A percentile compares a stretch with the other conserved stretches of the same genome.
Evolutionary conservation across 345 rosid genomes (phyloP).

Genomic region (Arabidopsis arenosa): DNA sequence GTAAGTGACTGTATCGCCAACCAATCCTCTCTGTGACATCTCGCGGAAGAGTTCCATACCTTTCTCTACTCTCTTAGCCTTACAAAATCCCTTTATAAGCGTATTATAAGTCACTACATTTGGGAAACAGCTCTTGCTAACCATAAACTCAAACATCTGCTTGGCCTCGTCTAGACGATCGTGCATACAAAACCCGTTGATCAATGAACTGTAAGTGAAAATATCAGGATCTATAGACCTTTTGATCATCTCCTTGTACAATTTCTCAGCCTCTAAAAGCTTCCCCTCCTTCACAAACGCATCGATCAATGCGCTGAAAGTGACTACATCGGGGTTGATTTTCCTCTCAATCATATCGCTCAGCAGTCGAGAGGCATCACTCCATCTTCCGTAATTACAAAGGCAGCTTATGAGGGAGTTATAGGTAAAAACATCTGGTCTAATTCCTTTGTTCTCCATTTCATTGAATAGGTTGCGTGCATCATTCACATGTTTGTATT

Average conservation of each 20-base stretch:
- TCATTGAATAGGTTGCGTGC: not conserved
- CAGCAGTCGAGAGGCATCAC: not conserved
- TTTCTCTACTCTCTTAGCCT: slow-evolving; percentile 28
- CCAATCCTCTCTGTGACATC: slow-evolving; percentile 33
- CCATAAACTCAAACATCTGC: slow-evolving; percentile 12
- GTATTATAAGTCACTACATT: slow-evolving; percentile 30
- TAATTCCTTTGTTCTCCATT: slow-evolving; percentile 7
- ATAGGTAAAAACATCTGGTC: not conserved
- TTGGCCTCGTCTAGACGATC: slow-evolving; percentile 25
- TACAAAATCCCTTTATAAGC: slow-evolving; percentile 40
- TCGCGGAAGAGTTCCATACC: slow-evolving; percentile 32
- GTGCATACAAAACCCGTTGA: not conserved
- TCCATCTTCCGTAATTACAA: not conserved
- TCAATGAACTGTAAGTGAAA: not conserved
- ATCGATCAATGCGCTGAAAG: not conserved
- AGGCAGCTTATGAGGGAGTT: not conserved
- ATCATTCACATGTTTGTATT: not conserved
- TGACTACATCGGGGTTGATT: not conserved
- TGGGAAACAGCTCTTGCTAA: slow-evolving; percentile 18
- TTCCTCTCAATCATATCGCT: not conserved
- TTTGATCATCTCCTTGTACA: not conserved
- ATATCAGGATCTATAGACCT: not conserved
- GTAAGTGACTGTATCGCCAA: slow-evolving; percentile 4
- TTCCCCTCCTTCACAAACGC: not conserved
- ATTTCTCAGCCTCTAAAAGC: not conserved